Base-by-base conservation (phyloP, 140 eudicot genomes). In the Flaveria floridana region DNA sequence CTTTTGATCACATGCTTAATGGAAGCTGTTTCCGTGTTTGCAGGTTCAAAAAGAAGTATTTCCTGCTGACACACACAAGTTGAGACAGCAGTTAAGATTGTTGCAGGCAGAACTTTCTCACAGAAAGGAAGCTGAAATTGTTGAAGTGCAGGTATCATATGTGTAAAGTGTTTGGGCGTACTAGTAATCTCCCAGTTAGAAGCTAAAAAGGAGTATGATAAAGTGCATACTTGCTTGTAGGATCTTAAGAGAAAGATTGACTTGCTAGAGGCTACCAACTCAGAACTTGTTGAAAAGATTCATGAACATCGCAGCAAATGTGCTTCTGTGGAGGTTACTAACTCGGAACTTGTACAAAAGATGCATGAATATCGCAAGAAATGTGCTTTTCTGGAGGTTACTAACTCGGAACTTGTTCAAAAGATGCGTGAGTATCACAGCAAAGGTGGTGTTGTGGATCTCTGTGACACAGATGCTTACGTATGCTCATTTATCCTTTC, bases 31-130 rank as follows among this genome's bases (percentile, higher is more conserved):
- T 66, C 7, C 56, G 34, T 44, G 25, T 64, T 73, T 71, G 37
- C 71, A 93, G 98, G 82, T 93, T 66, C 90, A 93, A 71, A 84
- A 86, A 86, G 98, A 93, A 74, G 89, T 90, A 23, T 78, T 90
- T 70, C 82, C 97, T 62, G 87, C 74, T 73, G 97, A 93, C 76
- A 88, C 90, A 81, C 78, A 87, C 75, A 90, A 88, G 81, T 83
- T 93, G 91, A 86, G 98, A 67, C 95, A 88, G 74, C 93, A 90
- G 67, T 71, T 90, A 65, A 90, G 90, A 78, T 86, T 74, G 84
- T 74, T 90, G 88, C 96, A 93, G 78, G 97, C 90, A 11, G 95
- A 90, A 85, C 91, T 93, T 74, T 87, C 89, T 39, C 92, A 89
- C 76, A 87, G 89, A 50, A 87, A 79, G 69, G 92, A 87, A 78